These are phyloP conservation scores for Myxozyma lipomycoides DNA, from an alignment of 805 yeast genomes.

Conservation along the genomic window DNA sequence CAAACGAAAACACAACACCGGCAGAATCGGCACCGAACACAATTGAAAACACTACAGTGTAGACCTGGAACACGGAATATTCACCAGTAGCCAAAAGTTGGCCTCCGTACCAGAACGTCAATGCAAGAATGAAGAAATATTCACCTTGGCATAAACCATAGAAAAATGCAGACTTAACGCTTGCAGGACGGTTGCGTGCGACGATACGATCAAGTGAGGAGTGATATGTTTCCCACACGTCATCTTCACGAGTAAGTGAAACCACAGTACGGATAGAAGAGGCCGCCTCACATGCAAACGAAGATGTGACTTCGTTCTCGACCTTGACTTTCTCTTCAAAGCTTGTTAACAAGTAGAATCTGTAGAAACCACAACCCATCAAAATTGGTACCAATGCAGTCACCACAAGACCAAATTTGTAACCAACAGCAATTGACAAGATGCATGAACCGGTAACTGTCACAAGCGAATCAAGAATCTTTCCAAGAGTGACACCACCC, in stretches of 20 bases:
- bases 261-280: slow-evolving; percentile 44
- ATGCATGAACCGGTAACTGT: slow-evolving; percentile 41
- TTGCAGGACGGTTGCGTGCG: slow-evolving; percentile 37
- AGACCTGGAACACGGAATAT: slow-evolving; percentile 39
- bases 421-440: slow-evolving; percentile 40
- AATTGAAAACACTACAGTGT: slow-evolving; percentile 40
- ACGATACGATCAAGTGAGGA: slow-evolving; percentile 13
- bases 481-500: slow-evolving; percentile 35
- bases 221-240: slow-evolving; percentile 37
- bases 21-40: slow-evolving; percentile 45
- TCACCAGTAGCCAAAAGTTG: slow-evolving; percentile 36
- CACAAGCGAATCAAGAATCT: slow-evolving; percentile 35
- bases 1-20: slow-evolving; percentile 42
- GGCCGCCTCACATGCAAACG: slow-evolving; percentile 42
- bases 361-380: slow-evolving; percentile 42
- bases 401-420: slow-evolving; percentile 44
- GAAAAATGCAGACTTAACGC: slow-evolving; percentile 34
- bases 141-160: slow-evolving; percentile 42
- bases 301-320: slow-evolving; percentile 40
- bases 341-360: slow-evolving; percentile 37
- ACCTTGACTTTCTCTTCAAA: slow-evolving; percentile 39
- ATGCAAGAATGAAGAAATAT: slow-evolving; percentile 42
- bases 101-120: slow-evolving; percentile 45
- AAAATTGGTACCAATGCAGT: slow-evolving; percentile 38
- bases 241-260: slow-evolving; percentile 42